phyloP scores from a whole-genome alignment of 768 basidiomycete genomes.

The Russula ochroleuca region DNA sequence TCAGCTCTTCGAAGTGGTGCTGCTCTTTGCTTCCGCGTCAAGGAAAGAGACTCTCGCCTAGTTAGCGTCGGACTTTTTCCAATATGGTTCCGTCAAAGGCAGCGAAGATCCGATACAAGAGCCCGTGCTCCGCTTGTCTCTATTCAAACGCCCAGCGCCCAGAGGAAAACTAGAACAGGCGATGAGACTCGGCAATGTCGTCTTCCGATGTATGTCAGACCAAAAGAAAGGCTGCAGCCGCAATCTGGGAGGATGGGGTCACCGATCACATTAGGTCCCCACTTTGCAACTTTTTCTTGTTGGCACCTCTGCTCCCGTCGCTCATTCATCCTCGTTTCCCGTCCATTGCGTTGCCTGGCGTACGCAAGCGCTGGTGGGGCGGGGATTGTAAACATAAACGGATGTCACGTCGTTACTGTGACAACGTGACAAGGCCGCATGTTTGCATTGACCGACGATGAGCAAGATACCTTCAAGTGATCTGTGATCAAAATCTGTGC shows the following conservation, averaged over 20 bases:
- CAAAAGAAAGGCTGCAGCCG: background rate
- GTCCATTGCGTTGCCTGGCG: background rate
- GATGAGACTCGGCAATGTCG: background rate
- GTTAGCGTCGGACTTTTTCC: constrained; percentile 3
- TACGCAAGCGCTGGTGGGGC: background rate
- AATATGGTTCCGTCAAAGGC: constrained; percentile 18
- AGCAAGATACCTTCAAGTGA: constrained; percentile 24
- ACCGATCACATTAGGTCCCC: background rate
- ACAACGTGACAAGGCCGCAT: constrained; percentile 23
- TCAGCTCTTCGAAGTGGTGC: background rate
- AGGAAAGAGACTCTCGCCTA: background rate
- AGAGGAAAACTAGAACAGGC: background rate
- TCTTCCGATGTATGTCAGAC: background rate
- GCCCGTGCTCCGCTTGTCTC: constrained; percentile 1
- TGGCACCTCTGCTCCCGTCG: constrained; percentile 1
- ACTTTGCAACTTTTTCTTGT: background rate
- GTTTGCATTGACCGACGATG: constrained; percentile 20
- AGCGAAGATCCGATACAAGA: constrained; percentile 19
- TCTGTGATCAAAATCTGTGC: constrained; percentile 18
- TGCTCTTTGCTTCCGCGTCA: background rate
- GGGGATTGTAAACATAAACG: background rate
- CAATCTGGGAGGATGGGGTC: background rate
- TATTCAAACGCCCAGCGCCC: background rate
- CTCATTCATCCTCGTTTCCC: constrained; percentile 11
- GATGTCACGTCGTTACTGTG: constrained; percentile 23